Evolutionary conservation across 1,284 basidiomycete genomes (phyloP).

Genomic region (Peniophora sp.): DNA sequence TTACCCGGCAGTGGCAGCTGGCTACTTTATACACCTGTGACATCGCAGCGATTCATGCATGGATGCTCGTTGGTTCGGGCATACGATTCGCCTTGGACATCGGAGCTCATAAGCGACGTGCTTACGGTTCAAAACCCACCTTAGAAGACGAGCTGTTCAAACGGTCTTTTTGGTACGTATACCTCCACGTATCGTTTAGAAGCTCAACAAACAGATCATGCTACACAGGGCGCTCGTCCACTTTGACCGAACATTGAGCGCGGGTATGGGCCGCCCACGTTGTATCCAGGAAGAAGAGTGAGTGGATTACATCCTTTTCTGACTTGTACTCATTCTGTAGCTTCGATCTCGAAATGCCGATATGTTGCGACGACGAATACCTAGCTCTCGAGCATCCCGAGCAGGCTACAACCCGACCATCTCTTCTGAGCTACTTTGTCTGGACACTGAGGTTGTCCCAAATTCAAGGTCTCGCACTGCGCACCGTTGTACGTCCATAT

Average conservation of each 20-base stretch:
- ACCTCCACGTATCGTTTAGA: no score
- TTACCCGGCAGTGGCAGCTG: no score
- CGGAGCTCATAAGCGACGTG: conserved; percentile 29
- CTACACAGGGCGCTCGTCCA: conserved; percentile 48
- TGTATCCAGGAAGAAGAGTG: conserved; percentile 81
- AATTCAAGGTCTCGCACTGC: conserved; percentile 44
- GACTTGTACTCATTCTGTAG: conserved; percentile 15
- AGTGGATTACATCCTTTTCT: conserved; percentile 16
- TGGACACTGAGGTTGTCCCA: conserved; percentile 45
- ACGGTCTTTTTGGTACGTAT: conserved; percentile 61
- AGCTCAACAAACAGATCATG: conserved; percentile 50
- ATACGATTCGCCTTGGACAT: conserved; percentile 38
- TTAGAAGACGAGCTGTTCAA: conserved; percentile 45
- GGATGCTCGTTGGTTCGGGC: conserved; percentile 43
- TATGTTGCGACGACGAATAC: conserved; percentile 56
- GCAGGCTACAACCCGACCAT: conserved; percentile 20
- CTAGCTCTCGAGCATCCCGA: conserved; percentile 38
- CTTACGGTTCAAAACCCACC: conserved; percentile 18
- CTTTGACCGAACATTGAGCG: conserved; percentile 36
- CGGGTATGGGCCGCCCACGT: conserved; percentile 65
- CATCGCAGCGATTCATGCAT: conserved; percentile 12
- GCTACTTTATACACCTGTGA: background rate
- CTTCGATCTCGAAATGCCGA: conserved; percentile 52
- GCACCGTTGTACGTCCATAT: conserved; percentile 34
- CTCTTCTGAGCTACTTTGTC: conserved; percentile 39